Conservation (phyloP, 805 yeast genomes). For the Pichia paraexigua region DNA sequence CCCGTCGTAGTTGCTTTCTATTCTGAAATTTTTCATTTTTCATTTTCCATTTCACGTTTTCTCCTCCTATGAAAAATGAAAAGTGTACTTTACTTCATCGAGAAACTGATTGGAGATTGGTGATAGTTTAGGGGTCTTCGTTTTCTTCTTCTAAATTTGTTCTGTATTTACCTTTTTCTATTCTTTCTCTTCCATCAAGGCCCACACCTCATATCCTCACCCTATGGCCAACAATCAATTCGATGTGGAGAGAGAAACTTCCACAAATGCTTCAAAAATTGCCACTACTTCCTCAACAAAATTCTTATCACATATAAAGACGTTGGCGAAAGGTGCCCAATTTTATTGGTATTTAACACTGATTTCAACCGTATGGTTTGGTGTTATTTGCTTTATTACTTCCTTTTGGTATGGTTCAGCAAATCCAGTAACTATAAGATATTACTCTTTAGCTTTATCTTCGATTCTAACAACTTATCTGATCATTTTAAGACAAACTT, state of each 20-base stretch:
- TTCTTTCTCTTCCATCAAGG: background rate
- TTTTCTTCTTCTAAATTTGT: background rate
- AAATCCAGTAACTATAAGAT: constrained; percentile 25
- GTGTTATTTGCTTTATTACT: constrained; percentile 31
- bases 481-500: constrained; percentile 55
- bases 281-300: background rate
- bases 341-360: constrained; percentile 69
- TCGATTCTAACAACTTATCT: constrained; percentile 52
- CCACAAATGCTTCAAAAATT: background rate
- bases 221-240: background rate
- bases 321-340: constrained; percentile 39
- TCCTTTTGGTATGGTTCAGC: constrained; percentile 34
- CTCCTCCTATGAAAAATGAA: background rate
- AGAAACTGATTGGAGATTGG: background rate
- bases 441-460: constrained; percentile 37
- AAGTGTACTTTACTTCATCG: background rate
- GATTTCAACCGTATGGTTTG: constrained; percentile 38
- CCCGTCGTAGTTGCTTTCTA: background rate
- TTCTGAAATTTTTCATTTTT: background rate
- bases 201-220: background rate
- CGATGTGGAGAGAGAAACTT: background rate
- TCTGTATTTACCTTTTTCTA: background rate
- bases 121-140: background rate
- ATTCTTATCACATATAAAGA: constrained; percentile 9
- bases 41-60: background rate